phyloP scores from a whole-genome alignment of 495 filamentous ascomycete genomes.

The Lepidopterella palustris region DNA sequence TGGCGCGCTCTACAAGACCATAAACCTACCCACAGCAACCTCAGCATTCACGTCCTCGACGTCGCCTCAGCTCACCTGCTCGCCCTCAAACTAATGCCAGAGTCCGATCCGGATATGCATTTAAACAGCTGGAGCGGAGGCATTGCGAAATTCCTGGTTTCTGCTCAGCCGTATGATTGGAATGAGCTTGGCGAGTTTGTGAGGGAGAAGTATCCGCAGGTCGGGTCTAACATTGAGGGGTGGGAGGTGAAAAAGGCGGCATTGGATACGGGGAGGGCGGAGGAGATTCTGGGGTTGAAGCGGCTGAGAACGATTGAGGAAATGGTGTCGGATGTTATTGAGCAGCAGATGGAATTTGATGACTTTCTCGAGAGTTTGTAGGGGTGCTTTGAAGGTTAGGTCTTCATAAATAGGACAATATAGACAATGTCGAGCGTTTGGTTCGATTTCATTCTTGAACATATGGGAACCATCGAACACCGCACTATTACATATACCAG shows the following conservation, averaged over 20 bases:
- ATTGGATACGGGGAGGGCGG: constrained; percentile 23
- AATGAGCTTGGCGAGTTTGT: constrained; percentile 33
- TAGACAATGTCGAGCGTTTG: too few relatives aligned
- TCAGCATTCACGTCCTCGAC: constrained; percentile 41
- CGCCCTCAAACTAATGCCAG: constrained; percentile 14
- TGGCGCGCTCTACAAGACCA: constrained; percentile 26
- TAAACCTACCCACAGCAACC: constrained; percentile 4
- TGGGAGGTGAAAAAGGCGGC: constrained; percentile 6
- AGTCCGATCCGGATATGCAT: constrained; percentile 25
- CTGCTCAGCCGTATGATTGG: constrained; percentile 25
- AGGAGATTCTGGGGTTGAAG: constrained; percentile 34
- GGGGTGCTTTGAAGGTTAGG: too few relatives aligned
- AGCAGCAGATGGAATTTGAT: constrained; percentile 33
- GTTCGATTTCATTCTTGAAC: too few relatives aligned
- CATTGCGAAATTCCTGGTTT: constrained; percentile 13
- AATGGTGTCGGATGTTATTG: constrained; percentile 34
- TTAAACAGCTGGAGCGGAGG: constrained; percentile 27
- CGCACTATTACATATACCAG: too few relatives aligned
- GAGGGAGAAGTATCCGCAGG: constrained; percentile 31
- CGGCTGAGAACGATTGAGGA: constrained; percentile 33
- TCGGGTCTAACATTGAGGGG: constrained; percentile 26
- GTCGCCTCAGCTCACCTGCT: constrained; percentile 38
- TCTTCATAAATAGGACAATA: too few relatives aligned
- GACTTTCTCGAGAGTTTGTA: background rate
- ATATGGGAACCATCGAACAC: too few relatives aligned